Conservation (phyloP, 2,329 filamentous ascomycete genomes). For the Lachnellula occidentalis region DNA sequence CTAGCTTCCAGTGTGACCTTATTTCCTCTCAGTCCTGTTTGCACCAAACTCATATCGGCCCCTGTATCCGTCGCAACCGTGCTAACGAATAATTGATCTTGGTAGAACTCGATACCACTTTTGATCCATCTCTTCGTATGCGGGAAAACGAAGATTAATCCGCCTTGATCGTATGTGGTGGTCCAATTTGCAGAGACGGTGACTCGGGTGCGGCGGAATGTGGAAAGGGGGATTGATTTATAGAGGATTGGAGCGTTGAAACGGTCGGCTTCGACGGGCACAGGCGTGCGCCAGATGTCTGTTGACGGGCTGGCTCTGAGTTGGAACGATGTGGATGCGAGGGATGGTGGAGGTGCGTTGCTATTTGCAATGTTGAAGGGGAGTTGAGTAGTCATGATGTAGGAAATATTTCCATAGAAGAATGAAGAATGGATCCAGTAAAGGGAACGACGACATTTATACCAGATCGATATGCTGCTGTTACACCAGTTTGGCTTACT, state of each 20-base stretch:
- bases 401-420: too few species aligned
- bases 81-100: constrained; percentile 56
- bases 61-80: constrained; percentile 67
- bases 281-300: constrained; percentile 75
- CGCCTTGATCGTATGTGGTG: constrained; percentile 63
- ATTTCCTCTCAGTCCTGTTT: constrained; percentile 21
- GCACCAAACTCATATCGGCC: constrained; percentile 68
- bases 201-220: constrained; percentile 57
- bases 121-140: constrained; percentile 64
- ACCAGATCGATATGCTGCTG: too few species aligned
- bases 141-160: constrained; percentile 44
- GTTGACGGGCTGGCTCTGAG: constrained; percentile 35
- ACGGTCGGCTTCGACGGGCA: constrained; percentile 45
- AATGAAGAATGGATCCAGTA: too few species aligned
- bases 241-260: constrained; percentile 48
- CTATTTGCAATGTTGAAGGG: background rate
- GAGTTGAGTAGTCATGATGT: background rate
- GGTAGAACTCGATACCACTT: constrained; percentile 69
- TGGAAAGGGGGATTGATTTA: constrained; percentile 37
- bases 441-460: too few species aligned
- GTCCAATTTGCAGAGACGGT: constrained; percentile 57
- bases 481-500: too few species aligned
- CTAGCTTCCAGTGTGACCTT: background rate
- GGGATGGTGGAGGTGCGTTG: background rate
- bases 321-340: constrained; percentile 7